Percentiles rank a stretch among this genome's conserved stretches.
Evolutionary conservation across 2,329 filamentous ascomycete genomes (phyloP).

Genomic region (Aspergillus arachidicola): DNA sequence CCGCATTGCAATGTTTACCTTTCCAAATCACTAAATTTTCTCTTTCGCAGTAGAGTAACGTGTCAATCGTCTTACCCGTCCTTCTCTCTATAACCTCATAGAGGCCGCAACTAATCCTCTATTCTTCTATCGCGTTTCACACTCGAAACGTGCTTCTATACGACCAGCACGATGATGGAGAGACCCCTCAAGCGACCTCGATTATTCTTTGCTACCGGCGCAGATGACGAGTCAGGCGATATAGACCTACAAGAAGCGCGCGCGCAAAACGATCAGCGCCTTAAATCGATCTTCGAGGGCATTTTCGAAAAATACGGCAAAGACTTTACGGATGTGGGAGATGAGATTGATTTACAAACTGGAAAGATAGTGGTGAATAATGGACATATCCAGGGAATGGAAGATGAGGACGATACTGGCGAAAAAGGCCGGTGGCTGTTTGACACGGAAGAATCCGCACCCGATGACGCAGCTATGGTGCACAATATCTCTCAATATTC

Average conservation of each 20-base stretch:
- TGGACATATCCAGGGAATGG: constrained; percentile 67
- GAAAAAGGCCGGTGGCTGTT: constrained; percentile 18
- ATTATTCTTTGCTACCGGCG: constrained; percentile 38
- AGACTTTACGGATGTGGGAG: constrained; percentile 80
- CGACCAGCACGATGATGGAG: constrained; percentile 27
- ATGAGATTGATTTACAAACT: constrained; percentile 84
- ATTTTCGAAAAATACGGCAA: constrained; percentile 88
- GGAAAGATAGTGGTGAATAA: constrained; percentile 87
- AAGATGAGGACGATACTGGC: constrained; percentile 31
- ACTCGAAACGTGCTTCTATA: not conserved
- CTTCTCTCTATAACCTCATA: not conserved
- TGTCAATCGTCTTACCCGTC: not conserved
- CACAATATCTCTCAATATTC: constrained; percentile 2
- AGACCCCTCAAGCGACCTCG: constrained; percentile 60
- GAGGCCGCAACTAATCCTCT: not conserved
- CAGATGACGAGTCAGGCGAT: constrained; percentile 34
- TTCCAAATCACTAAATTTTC: not conserved
- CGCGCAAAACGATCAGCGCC: constrained; percentile 66
- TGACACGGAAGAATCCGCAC: constrained; percentile 5
- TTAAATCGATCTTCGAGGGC: constrained; percentile 82
- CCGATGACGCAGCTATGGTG: not conserved
- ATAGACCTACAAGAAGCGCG: constrained; percentile 64
- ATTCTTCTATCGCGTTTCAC: not conserved
- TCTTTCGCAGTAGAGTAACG: not conserved
- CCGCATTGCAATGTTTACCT: not conserved